phyloP scores from a whole-genome alignment of 345 rosid species.

The Aquilaria yunnanensis region DNA sequence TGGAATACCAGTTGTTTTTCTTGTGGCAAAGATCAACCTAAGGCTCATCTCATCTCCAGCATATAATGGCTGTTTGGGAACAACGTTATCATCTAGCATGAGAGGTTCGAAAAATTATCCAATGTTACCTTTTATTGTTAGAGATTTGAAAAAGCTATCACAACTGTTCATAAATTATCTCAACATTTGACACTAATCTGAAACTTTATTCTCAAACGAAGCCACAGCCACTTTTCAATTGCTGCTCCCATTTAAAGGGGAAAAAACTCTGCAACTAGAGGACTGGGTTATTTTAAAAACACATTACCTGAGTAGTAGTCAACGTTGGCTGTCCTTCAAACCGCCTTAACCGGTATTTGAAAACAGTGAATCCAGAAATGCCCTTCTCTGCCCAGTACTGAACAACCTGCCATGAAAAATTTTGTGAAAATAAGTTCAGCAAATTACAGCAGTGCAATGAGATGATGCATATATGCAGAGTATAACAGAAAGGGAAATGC shows the following conservation, averaged over 20 bases:
- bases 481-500: no score
- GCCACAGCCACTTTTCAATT: background rate
- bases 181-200: background rate
- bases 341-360: conserved; percentile 58
- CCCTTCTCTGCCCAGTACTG: conserved; percentile 88
- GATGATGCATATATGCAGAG: background rate
- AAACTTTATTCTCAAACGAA: background rate
- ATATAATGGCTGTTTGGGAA: no score
- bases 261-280: background rate
- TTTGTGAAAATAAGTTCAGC: background rate
- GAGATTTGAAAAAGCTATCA: no score
- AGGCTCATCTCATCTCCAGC: no score
- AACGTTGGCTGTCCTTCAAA: conserved; percentile 70
- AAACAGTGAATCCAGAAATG: conserved; percentile 86
- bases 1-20: no score
- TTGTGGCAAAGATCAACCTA: no score
- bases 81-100: no score
- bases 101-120: no score
- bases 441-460: background rate
- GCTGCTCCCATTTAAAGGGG: background rate
- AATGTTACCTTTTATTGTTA: no score
- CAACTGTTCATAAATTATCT: no score
- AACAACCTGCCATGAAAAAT: conserved; percentile 46
- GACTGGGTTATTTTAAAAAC: background rate
- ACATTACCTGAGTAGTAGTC: conserved; percentile 79